Base-by-base conservation (phyloP, 106 monocot species). In the Platanthera guangdongensis region DNA sequence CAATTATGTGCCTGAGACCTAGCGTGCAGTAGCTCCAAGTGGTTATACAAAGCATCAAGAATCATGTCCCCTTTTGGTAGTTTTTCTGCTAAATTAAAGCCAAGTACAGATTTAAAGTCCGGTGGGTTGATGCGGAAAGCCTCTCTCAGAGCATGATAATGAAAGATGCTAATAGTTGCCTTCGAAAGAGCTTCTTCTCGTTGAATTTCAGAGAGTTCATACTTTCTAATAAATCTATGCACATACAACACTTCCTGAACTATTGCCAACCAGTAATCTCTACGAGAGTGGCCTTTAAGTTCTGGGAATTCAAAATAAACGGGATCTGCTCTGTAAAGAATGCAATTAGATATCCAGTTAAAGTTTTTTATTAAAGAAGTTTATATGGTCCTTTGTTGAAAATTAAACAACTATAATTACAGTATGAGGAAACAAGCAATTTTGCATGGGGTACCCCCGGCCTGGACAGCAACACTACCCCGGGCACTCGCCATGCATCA, bases 1-100 rank as follows among this genome's bases (percentile, higher is more conserved):
- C 32, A 25, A 67, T 67, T 39, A 25, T 67, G 67, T 13, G 32
- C 0, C 32, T 25, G 7, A 67, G 67, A 67, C 30, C 32, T 9
- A 9, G 67, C 25, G 25, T 67, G 67, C 67, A 67, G 67, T 30
- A 67, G 25, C 67, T 67, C 67, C 25, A 67, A 11, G 67, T 67
- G 67, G 67, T 67, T 51, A 21, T 90, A 88, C 12, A 94, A 83
- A 70, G 89, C 84, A 85, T 94, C 91, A 60, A 89, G 79, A 76
- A 94, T 89, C 47, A 89, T 59, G 67, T 94, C 91, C 73, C 94
- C 94, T 77, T 91, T 91, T 53, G 91, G 89, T 75, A 91, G 85
- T 57, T 94, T 85, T 74, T 94, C 89, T 8, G 84, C 78, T 19
- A 91, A 85, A 84, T 86, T 94, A 80, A 94, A 94, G 82, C 87